These are phyloP conservation scores for Leucogyrophana mollusca DNA, from an alignment of 768 basidiomycete species.

Conservation along the genomic window DNA sequence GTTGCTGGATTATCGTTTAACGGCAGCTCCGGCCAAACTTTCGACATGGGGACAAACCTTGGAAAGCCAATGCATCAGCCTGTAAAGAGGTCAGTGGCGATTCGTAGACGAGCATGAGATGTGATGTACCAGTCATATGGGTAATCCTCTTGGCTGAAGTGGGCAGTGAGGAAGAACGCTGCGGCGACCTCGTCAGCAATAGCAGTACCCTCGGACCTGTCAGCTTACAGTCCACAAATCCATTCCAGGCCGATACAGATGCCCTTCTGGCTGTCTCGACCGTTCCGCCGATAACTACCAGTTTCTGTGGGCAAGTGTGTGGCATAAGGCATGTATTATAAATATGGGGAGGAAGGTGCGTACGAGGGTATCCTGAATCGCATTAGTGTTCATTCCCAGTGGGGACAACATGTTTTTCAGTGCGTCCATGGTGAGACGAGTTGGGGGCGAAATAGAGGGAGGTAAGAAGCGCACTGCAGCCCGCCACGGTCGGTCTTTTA, in stretches of 20 bases:
- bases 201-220: slow-evolving; percentile 1
- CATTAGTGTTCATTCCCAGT: slow-evolving; percentile 60
- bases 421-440: slow-evolving; percentile 53
- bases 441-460: slow-evolving; percentile 33
- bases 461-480: slow-evolving; percentile 22
- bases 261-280: slow-evolving; percentile 82
- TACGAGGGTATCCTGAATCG: slow-evolving; percentile 80
- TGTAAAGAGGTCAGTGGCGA: slow-evolving; percentile 25
- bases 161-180: slow-evolving; percentile 88
- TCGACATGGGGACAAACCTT: slow-evolving; percentile 49
- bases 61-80: slow-evolving; percentile 88
- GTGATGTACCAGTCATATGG: slow-evolving; percentile 74
- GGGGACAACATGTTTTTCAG: slow-evolving; percentile 73
- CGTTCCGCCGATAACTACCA: slow-evolving; percentile 87
- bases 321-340: neutral
- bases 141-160: slow-evolving; percentile 86
- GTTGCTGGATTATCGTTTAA: slow-evolving; percentile 55
- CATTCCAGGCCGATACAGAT: slow-evolving; percentile 85
- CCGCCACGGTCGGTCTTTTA: slow-evolving; percentile 38
- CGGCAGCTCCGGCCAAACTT: slow-evolving; percentile 14
- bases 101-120: slow-evolving; percentile 7
- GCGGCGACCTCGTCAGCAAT: slow-evolving; percentile 21
- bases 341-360: slow-evolving; percentile 14
- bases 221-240: slow-evolving; percentile 75
- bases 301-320: slow-evolving; percentile 52